Conservation (phyloP, 1,139 yeast genomes). For the Yamadazyma epiphylla region DNA sequence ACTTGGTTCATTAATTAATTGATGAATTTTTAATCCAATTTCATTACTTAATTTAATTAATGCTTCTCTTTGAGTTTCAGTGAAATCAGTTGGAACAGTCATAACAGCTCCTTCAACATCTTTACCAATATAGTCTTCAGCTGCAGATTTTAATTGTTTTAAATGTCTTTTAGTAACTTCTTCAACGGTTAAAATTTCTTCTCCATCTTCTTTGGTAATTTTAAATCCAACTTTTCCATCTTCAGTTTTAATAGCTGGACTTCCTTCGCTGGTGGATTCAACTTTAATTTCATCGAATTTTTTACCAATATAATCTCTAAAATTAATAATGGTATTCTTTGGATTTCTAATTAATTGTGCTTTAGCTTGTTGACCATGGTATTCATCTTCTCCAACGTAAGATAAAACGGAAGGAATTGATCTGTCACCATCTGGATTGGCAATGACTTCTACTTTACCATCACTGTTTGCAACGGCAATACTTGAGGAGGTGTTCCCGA, state of each 20-base stretch:
- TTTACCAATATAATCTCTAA: conserved; percentile 89
- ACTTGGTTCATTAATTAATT: conserved; percentile 88
- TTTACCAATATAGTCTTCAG: conserved; percentile 88
- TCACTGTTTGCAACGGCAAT: conserved; percentile 87
- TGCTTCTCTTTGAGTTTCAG: conserved; percentile 65
- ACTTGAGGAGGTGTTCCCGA: conserved; percentile 94
- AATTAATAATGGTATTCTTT: conserved; percentile 79
- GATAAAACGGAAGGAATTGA: conserved; percentile 90
- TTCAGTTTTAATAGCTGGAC: conserved; percentile 65
- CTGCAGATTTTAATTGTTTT: conserved; percentile 78
- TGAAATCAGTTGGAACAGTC: conserved; percentile 88
- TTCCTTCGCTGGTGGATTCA: conserved; percentile 62
- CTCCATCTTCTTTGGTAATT: conserved; percentile 47
- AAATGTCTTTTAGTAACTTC: conserved; percentile 85
- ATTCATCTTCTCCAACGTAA: conserved; percentile 91
- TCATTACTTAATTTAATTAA: conserved; percentile 58
- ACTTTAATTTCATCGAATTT: conserved; percentile 67
- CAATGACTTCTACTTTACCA: conserved; percentile 94
- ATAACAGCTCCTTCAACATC: conserved; percentile 78
- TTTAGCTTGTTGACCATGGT: conserved; percentile 95
- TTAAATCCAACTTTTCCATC: conserved; percentile 72
- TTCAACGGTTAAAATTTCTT: conserved; percentile 57
- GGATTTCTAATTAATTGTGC: conserved; percentile 92
- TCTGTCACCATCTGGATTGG: conserved; percentile 99
- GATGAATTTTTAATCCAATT: conserved; percentile 79